Percentiles rank a stretch among this genome's conserved stretches.
phyloP scores from a whole-genome alignment of 139 green algal genomes.

The Protoeuglena noctilucae region DNA sequence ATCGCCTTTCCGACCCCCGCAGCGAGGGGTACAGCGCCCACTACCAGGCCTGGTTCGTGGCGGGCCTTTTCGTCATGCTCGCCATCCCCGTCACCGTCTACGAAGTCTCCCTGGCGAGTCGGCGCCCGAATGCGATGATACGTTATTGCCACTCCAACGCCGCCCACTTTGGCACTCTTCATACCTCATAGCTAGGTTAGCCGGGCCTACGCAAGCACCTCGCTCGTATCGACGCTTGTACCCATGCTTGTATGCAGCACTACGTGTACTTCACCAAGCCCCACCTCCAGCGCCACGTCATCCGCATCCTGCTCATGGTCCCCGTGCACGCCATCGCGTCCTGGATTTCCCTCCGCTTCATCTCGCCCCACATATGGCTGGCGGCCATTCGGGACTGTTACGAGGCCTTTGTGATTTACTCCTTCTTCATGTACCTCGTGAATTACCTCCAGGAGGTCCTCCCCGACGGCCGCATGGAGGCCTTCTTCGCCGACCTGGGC shows the following conservation, averaged over 20 bases:
- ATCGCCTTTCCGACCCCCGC: constrained; percentile 10
- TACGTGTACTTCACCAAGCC: constrained; percentile 80
- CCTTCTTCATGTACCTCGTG: constrained; percentile 84
- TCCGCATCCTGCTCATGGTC: constrained; percentile 82
- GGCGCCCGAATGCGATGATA: too few relatives aligned
- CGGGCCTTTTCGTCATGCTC: constrained; percentile 76
- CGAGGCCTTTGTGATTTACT: constrained; percentile 89
- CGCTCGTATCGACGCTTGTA: background rate
- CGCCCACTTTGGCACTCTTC: background rate
- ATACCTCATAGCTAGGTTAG: background rate
- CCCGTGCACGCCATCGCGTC: constrained; percentile 76
- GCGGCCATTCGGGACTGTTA: constrained; percentile 78
- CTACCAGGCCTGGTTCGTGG: constrained; percentile 76
- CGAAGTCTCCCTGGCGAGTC: constrained; percentile 52
- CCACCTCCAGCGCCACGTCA: constrained; percentile 68
- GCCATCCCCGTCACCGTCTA: constrained; percentile 74
- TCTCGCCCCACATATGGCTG: constrained; percentile 41
- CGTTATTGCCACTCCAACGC: too few relatives aligned
- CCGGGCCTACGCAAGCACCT: too few relatives aligned
- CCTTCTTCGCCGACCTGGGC: constrained; percentile 35
- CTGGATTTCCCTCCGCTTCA: constrained; percentile 72
- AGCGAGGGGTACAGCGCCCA: constrained; percentile 33
- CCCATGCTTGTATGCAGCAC: constrained; percentile 27
- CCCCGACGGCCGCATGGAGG: constrained; percentile 35
- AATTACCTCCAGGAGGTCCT: constrained; percentile 57